Evolutionary conservation across 495 filamentous ascomycete species (phyloP), one percentile per base, ranked within the genome.

Genomic region (Tuber aestivum): DNA sequence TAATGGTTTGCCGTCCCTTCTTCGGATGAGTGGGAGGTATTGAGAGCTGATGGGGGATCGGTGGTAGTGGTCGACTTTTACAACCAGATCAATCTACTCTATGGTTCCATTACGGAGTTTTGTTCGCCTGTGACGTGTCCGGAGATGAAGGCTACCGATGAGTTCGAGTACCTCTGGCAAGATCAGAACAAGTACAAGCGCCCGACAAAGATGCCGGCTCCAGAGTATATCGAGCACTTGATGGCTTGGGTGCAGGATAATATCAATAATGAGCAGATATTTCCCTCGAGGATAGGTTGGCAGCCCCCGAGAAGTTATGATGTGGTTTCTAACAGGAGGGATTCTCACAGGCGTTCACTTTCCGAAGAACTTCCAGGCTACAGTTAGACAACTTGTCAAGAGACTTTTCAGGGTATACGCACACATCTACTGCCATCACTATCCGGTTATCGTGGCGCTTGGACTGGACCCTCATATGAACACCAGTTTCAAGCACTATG

Each of bases 151-250:
- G 95, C 95, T 40, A 98, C 95, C 14, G 95, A 99, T 86, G 95
- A 99, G 92, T 99, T 99, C 84, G 95, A 99, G 84, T 99, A 98
- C 83, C 90, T 99, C 71, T 99, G 95, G 95, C 95, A 99, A 85
- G 95, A 99, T 85, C 72, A 75, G 10, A 74, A 76, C 20, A 91
- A 92, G 82, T 99, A 90, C 87, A 95, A 95, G 86, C 90, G 92
- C 41, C 95, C 95, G 18, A 99, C 95, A 50, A 97, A 98, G 86
- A 97, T 99, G 94, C 89, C 95, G 7, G 95, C 95, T 27, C 95
- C 95, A 18, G 92, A 93, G 75, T 99, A 99, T 84, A 95, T 99
- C 83, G 95, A 97, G 85, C 94, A 97, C 84, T 85, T 97, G 77
- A 97, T 99, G 93, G 90, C 87, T 75, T 99, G 96, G 96, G 93